Evolutionary conservation across 805 yeast species (phyloP), one percentile per base, ranked within the genome.

Genomic region (Lipomyces kockii): DNA sequence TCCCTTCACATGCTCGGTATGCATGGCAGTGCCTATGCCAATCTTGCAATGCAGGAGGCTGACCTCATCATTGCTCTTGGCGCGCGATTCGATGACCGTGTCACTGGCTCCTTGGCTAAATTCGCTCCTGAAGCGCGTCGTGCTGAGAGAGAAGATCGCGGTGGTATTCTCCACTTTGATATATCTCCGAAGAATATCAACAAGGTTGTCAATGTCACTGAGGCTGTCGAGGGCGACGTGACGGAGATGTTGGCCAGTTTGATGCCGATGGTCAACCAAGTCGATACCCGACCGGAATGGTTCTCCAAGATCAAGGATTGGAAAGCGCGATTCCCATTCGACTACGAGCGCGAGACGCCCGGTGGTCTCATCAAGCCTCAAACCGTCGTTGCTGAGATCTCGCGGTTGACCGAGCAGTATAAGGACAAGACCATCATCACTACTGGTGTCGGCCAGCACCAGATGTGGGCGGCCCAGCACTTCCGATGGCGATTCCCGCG

Each of bases 391-490:
- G 79, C 84, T 57, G 94, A 91, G 80, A 84, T 95, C 65, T 86
- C 95, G 2, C 84, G 86, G 70, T 88, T 92, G 74, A 88, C 92
- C 39, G 85, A 82, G 63, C 84, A 85, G 64, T 83, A 83, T 71
- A 79, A 79, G 74, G 90, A 86, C 76, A 93, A 90, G 74, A 92
- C 91, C 67, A 86, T 93, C 74, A 89, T 94, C 74, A 90, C 98
- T 63, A 95, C 99, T 49, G 99, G 99, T 84, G 98, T 95, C 62
- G 99, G 99, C 69, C 99, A 95, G 84, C 99, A 94, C 85, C 99
- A 94, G 83, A 94, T 94, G 99, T 94, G 99, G 99, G 96, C 98
- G 51, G 98, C 98, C 35, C 99, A 95, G 83, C 93, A 92, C 80
- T 93, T 90, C 87, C 87, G 92, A 62, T 94, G 98, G 97, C 89